Evolutionary conservation across 1,139 yeast genomes (phyloP).

Genomic region (Petasospora fabianii): DNA sequence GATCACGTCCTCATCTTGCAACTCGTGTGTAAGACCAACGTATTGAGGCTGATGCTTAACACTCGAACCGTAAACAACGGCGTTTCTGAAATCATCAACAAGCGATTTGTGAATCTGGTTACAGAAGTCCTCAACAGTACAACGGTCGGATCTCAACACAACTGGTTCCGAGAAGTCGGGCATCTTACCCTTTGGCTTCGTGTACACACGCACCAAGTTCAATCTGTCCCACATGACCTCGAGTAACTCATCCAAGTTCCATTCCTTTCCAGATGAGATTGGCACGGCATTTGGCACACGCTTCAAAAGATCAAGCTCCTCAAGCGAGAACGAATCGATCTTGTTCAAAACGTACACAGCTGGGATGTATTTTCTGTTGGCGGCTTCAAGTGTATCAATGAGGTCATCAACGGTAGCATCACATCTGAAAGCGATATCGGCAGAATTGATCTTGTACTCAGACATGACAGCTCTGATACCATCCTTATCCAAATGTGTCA

Average conservation of each 20-base stretch:
- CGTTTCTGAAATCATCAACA: constrained; percentile 89
- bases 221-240: constrained; percentile 94
- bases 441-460: constrained; percentile 91
- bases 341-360: constrained; percentile 92
- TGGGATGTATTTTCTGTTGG: constrained; percentile 88
- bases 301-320: constrained; percentile 84
- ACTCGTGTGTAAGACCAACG: constrained; percentile 77
- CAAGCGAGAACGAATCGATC: constrained; percentile 89
- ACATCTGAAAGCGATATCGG: constrained; percentile 95
- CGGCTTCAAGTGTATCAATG: constrained; percentile 89
- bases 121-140: constrained; percentile 93
- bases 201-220: constrained; percentile 88
- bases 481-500: constrained; percentile 86
- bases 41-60: constrained; percentile 98
- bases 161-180: constrained; percentile 97
- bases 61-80: constrained; percentile 85
- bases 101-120: constrained; percentile 92
- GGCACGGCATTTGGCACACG: constrained; percentile 97
- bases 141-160: constrained; percentile 75
- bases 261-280: constrained; percentile 89
- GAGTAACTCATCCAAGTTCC: constrained; percentile 93
- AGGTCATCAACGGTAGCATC: constrained; percentile 97
- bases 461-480: constrained; percentile 94
- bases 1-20: constrained; percentile 95
- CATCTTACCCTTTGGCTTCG: constrained; percentile 90